A percentile compares a stretch with the other conserved stretches of the same genome.
Conservation (phyloP, 2,329 filamentous ascomycete species). For the Fusarium staphyleae region DNA sequence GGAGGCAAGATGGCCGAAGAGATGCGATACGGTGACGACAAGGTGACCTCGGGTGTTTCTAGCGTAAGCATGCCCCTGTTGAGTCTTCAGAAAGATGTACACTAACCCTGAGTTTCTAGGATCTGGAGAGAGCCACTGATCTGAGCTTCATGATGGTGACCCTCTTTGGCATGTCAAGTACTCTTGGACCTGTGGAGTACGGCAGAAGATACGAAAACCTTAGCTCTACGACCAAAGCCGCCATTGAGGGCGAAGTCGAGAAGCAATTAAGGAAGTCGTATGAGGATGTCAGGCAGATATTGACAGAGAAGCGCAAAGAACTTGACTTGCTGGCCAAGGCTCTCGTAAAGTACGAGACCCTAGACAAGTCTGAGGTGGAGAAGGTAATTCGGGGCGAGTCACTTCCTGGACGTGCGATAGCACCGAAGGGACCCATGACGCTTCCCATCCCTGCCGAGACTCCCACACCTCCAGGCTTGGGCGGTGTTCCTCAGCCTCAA, state of each 20-base stretch:
- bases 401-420: conserved; percentile 66
- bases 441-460: conserved; percentile 48
- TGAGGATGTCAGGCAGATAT: conserved; percentile 72
- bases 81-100: background rate
- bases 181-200: conserved; percentile 90
- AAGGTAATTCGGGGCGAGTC: conserved; percentile 88
- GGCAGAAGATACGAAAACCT: conserved; percentile 79
- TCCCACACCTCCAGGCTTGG: conserved; percentile 47
- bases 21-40: conserved; percentile 88
- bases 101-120: conserved; percentile 58
- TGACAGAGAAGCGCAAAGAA: conserved; percentile 80
- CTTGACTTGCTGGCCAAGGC: conserved; percentile 88
- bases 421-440: conserved; percentile 61
- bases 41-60: conserved; percentile 88
- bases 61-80: conserved; percentile 61
- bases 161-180: conserved; percentile 85
- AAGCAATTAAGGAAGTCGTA: conserved; percentile 83
- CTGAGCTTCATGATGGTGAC: conserved; percentile 90
- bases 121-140: conserved; percentile 82
- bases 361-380: conserved; percentile 88
- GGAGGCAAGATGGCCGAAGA: conserved; percentile 92
- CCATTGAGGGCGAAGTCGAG: conserved; percentile 89
- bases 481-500: conserved; percentile 46
- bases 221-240: conserved; percentile 83
- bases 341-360: conserved; percentile 91